phyloP scores from a whole-genome alignment of 352 stramenopile species.

The Phytophthora sansomeana region DNA sequence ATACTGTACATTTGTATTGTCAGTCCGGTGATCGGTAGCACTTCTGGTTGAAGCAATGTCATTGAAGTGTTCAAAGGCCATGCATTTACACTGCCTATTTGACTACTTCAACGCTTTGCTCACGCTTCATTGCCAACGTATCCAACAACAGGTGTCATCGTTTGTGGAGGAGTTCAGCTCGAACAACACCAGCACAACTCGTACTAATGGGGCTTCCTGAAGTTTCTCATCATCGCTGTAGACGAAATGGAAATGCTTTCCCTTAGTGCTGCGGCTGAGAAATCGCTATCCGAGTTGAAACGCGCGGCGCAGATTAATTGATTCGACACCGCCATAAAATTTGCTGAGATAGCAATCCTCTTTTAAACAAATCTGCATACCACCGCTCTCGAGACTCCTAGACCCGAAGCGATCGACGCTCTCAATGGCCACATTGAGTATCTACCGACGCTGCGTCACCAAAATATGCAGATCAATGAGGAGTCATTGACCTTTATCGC shows the following conservation, averaged over 20 bases:
- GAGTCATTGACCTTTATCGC: no score
- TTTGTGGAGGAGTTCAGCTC: neutral
- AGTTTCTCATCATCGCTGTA: neutral
- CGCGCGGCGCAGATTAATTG: no score
- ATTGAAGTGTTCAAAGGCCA: conserved; percentile 32
- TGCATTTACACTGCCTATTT: conserved; percentile 12
- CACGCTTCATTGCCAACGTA: conserved; percentile 4
- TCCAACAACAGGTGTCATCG: conserved; percentile 3
- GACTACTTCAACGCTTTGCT: conserved; percentile 25
- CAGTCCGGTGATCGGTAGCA: conserved; percentile 31
- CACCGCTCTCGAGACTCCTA: no score
- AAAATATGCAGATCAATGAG: no score
- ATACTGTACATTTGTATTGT: conserved; percentile 23
- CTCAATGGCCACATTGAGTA: no score
- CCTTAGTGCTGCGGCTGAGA: neutral
- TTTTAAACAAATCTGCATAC: no score
- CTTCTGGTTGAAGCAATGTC: conserved; percentile 27
- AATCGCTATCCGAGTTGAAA: neutral
- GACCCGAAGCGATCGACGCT: no score
- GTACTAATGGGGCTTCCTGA: no score
- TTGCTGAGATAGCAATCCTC: no score
- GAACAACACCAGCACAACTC: neutral
- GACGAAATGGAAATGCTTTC: neutral
- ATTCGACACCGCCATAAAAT: neutral
- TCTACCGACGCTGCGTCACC: no score